These are phyloP conservation scores for Saccharomycopsis lassenensis DNA, from an alignment of 805 yeast genomes.

Conservation along the genomic window DNA sequence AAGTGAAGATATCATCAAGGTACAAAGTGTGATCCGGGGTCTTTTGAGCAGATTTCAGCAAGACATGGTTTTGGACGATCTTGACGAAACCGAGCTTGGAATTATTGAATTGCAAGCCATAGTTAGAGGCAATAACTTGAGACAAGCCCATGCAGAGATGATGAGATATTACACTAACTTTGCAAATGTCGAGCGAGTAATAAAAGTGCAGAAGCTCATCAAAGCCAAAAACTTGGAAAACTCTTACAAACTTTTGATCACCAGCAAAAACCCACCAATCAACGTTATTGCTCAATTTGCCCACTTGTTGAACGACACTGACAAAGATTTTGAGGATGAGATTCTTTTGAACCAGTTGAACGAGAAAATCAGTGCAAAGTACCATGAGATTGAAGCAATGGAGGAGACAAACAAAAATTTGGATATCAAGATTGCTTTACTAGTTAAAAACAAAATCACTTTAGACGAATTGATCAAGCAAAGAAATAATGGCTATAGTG, in stretches of 20 bases:
- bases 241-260: slow-evolving; percentile 65
- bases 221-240: slow-evolving; percentile 55
- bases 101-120: slow-evolving; percentile 43
- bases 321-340: slow-evolving; percentile 70
- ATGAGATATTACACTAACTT: slow-evolving; percentile 43
- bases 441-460: slow-evolving; percentile 71
- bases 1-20: slow-evolving; percentile 24
- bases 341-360: slow-evolving; percentile 54
- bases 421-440: slow-evolving; percentile 64
- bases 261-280: slow-evolving; percentile 66
- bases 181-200: slow-evolving; percentile 42
- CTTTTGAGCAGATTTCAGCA: slow-evolving; percentile 43
- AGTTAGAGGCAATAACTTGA: slow-evolving; percentile 33
- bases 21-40: slow-evolving; percentile 59
- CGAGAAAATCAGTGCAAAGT: slow-evolving; percentile 57
- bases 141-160: slow-evolving; percentile 24
- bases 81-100: slow-evolving; percentile 30
- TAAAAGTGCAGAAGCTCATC: slow-evolving; percentile 64
- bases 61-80: slow-evolving; percentile 43
- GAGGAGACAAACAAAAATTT: slow-evolving; percentile 68
- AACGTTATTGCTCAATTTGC: slow-evolving; percentile 69
- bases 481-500: slow-evolving; percentile 25
- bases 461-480: slow-evolving; percentile 52
- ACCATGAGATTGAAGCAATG: slow-evolving; percentile 55
- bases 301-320: slow-evolving; percentile 59